Percentiles rank a stretch among this genome's conserved stretches.
phyloP scores from a whole-genome alignment of 148 eudicot species.

The Polygonum aviculare region DNA sequence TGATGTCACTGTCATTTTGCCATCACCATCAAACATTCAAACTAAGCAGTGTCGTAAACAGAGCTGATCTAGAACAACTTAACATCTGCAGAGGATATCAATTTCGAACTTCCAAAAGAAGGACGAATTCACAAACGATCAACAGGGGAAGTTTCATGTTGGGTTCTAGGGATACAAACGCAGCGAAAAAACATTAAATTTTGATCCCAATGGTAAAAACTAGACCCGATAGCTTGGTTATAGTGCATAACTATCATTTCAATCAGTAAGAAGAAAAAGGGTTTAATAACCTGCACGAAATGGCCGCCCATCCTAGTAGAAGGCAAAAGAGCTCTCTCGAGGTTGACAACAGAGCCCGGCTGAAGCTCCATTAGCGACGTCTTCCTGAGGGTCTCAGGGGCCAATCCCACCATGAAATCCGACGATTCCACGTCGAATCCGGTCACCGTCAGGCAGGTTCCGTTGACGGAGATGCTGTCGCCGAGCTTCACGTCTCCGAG shows the following conservation, averaged over 20 bases:
- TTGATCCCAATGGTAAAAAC: too few relatives aligned
- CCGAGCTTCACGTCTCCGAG: constrained; percentile 75
- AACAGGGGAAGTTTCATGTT: too few relatives aligned
- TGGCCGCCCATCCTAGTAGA: constrained; percentile 98
- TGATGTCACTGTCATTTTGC: neutral
- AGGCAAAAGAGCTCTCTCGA: constrained; percentile 81
- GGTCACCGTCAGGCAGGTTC: constrained; percentile 84
- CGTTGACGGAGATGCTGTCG: constrained; percentile 86
- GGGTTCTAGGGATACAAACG: too few relatives aligned
- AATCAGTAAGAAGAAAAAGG: neutral
- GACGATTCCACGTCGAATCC: constrained; percentile 32
- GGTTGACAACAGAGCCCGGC: constrained; percentile 61
- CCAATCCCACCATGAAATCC: constrained; percentile 68
- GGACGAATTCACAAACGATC: neutral
- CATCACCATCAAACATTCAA: neutral
- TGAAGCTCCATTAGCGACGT: constrained; percentile 62
- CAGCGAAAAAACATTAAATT: too few relatives aligned
- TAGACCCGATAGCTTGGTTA: too few relatives aligned
- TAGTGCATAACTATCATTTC: too few relatives aligned
- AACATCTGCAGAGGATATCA: neutral
- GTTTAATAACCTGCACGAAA: constrained; percentile 49
- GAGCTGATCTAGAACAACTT: neutral
- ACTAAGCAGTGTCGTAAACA: neutral
- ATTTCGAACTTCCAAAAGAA: too few relatives aligned
- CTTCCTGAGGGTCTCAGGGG: constrained; percentile 76